Conservation (phyloP, 805 yeast genomes). For the Saccharomyces cerevisiae region DNA sequence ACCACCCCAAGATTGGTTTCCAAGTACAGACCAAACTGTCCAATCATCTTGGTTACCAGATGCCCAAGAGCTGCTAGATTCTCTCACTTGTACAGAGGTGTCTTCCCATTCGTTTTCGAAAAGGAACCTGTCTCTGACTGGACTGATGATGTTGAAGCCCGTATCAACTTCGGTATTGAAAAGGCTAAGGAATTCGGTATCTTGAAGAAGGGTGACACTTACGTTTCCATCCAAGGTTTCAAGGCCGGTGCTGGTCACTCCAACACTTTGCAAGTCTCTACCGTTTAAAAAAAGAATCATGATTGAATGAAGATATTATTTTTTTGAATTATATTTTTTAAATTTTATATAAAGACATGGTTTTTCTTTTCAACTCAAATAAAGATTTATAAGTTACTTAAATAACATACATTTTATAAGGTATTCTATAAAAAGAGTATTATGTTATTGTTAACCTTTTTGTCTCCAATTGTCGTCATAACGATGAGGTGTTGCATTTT, state of each 20-base stretch:
- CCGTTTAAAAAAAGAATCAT: constrained; percentile 40
- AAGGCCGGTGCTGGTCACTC: constrained; percentile 98
- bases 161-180: constrained; percentile 86
- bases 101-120: constrained; percentile 87
- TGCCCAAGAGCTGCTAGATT: constrained; percentile 88
- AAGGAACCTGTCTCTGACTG: constrained; percentile 60
- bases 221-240: constrained; percentile 97
- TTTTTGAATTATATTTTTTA: not conserved
- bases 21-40: constrained; percentile 95
- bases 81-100: constrained; percentile 96
- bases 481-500: no score
- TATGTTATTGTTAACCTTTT: not conserved
- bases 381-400: not conserved
- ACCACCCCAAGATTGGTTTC: constrained; percentile 91
- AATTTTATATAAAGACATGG: not conserved
- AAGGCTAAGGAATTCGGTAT: constrained; percentile 84
- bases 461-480: no score
- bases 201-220: constrained; percentile 77
- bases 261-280: constrained; percentile 89
- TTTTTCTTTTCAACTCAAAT: not conserved
- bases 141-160: constrained; percentile 92
- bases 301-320: not conserved
- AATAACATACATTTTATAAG: not conserved
- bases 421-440: not conserved
- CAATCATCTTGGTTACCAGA: constrained; percentile 97